Evolutionary conservation across 78 protist genomes (phyloP), one percentile per base, ranked within the genome.

Genomic region (Chrysochromulina tobinii): DNA sequence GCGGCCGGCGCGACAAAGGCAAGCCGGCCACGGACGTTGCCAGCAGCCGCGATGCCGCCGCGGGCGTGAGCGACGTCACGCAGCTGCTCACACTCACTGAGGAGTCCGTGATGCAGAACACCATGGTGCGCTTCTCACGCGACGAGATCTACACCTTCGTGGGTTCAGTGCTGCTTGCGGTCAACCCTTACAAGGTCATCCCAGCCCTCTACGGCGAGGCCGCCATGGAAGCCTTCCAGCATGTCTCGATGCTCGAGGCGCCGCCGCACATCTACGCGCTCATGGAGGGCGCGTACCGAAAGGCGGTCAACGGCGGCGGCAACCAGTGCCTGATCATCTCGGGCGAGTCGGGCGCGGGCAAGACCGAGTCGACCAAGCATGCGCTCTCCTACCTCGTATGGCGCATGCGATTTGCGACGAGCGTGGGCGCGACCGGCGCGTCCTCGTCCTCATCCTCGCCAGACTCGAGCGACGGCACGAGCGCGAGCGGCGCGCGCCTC

Each of bases 301-400:
- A 25, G 50, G 27, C 27, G 87, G 25, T 14, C 23, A 8, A 18
- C 38, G 73, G 17, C 18, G 73, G 48, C 73, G 20, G 15, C 61
- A 75, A 18, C 61, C 93, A 94, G 81, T 89, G 87, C 85, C 92
- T 96, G 7, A 84, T 97, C 64, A 96, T 96, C 77, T 92, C 95
- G 4, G 98, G 98, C n/a, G 98, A 98, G 91, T 92, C 96, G 1
- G 99, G 98, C 51, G 97, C 99, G 8, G 99, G 99, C 55, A 98
- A 98, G 92, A 96, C 97, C 0, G 97, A 96, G 89, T 17, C 88
- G 38, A 84, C 92, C 50, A 91, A 94, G 90, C 17, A 27, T 14
- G 91, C 85, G n/a, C 68, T 94, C 61, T 77, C 87, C 87, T 81
- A 81, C n/a, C 51, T 55, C 64, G 64, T 59, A 7, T 59, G 64